phyloP scores from a whole-genome alignment of 257 asterid genomes.

The Plantago elongata region DNA sequence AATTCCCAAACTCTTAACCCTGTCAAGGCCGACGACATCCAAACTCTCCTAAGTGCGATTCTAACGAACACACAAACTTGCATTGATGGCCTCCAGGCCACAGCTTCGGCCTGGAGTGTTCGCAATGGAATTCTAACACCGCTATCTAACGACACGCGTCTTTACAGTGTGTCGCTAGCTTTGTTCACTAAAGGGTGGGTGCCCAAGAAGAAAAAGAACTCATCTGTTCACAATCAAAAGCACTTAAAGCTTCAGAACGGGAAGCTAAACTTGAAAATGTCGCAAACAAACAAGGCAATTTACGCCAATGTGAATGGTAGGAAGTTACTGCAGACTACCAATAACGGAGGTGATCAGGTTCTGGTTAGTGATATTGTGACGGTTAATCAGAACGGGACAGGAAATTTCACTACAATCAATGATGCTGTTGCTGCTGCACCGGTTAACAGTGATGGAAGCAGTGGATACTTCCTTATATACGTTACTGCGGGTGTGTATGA shows the following conservation, averaged over 20 bases:
- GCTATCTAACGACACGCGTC: constrained; percentile 50
- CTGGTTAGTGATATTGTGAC: constrained; percentile 45
- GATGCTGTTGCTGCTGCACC: constrained; percentile 70
- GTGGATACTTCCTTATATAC: constrained; percentile 57
- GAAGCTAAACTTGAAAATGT: constrained; percentile 40
- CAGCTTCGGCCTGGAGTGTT: constrained; percentile 58
- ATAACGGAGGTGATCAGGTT: constrained; percentile 22
- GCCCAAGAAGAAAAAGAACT: constrained; percentile 24
- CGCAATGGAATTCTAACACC: constrained; percentile 43
- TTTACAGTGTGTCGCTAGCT: constrained; percentile 59
- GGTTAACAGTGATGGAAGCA: constrained; percentile 28
- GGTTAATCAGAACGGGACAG: constrained; percentile 53
- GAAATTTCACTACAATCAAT: constrained; percentile 50
- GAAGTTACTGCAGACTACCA: constrained; percentile 40
- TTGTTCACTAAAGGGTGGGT: constrained; percentile 64
- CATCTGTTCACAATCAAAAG: not conserved
- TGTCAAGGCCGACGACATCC: constrained; percentile 48
- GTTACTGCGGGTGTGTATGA: constrained; percentile 58
- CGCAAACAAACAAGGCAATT: constrained; percentile 24
- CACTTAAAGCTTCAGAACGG: constrained; percentile 26
- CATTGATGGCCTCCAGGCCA: constrained; percentile 47
- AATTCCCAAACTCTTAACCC: constrained; percentile 32
- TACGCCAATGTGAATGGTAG: constrained; percentile 33
- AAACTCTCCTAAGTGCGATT: constrained; percentile 62
- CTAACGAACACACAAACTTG: constrained; percentile 70